Conservation (phyloP, 768 basidiomycete species). For the Pleurotus sapidus region DNA sequence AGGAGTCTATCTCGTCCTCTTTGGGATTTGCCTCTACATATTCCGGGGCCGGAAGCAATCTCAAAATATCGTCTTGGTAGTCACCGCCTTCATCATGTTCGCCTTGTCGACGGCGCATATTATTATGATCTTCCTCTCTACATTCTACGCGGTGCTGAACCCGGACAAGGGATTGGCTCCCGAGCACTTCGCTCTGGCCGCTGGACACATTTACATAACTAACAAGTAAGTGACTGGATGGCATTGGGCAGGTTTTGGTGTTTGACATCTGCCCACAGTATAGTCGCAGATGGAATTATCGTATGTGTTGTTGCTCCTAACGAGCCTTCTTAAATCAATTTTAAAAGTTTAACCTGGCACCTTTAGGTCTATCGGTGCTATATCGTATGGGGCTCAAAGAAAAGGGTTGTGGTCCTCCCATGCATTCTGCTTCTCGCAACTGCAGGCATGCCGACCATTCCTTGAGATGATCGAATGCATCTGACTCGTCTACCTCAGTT, state of each 20-base stretch:
- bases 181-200: background rate
- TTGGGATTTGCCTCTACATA: constrained; percentile 1
- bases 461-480: background rate
- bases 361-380: constrained; percentile 17
- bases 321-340: background rate
- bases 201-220: constrained; percentile 1
- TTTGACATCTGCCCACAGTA: background rate
- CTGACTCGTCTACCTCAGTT: constrained; percentile 5
- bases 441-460: constrained; percentile 10
- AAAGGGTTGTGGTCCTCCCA: constrained; percentile 12
- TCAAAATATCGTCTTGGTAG: constrained; percentile 1
- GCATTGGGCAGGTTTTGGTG: background rate
- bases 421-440: constrained; percentile 12
- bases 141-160: background rate
- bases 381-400: constrained; percentile 16
- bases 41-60: constrained; percentile 1
- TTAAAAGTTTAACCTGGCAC: background rate
- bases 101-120: background rate
- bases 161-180: background rate
- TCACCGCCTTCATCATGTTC: constrained; percentile 5
- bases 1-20: constrained; percentile 4
- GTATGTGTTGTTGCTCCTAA: background rate
- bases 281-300: constrained; percentile 1
- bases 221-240: background rate
- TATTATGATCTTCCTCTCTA: background rate